Conservation (phyloP, 768 basidiomycete genomes). For the Crassisporium funariophilum region DNA sequence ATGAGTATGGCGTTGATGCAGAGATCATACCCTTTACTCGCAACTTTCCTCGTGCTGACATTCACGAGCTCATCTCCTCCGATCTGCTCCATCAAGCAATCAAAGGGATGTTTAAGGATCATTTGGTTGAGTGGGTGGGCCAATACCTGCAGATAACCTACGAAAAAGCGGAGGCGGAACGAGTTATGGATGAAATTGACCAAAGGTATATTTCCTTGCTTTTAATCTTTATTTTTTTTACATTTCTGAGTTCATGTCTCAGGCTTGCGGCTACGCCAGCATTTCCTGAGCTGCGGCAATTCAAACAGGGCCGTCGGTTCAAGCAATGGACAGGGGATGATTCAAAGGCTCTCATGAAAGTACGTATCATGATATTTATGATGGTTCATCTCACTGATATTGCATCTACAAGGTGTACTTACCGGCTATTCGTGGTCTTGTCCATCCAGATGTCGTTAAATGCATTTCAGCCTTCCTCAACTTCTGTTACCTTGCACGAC, state of each 20-base stretch:
- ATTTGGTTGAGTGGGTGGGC: constrained; percentile 37
- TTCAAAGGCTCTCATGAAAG: constrained; percentile 41
- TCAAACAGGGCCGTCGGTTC: constrained; percentile 30
- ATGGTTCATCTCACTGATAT: not conserved
- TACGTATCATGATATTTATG: constrained; percentile 3
- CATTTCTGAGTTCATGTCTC: too few relatives aligned
- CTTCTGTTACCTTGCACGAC: constrained; percentile 33
- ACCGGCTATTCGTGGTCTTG: constrained; percentile 17
- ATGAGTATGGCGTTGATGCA: constrained; percentile 31
- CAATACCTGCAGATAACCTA: constrained; percentile 28
- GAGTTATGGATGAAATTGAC: constrained; percentile 37
- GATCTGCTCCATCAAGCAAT: constrained; percentile 41
- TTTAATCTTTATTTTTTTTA: not conserved
- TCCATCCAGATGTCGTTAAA: constrained; percentile 18
- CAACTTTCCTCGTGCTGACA: constrained; percentile 34
- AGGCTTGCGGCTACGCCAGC: constrained; percentile 24
- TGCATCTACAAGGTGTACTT: constrained; percentile 20
- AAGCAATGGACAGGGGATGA: constrained; percentile 41
- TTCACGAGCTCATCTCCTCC: constrained; percentile 31
- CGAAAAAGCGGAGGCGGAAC: constrained; percentile 16
- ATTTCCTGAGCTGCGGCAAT: constrained; percentile 23
- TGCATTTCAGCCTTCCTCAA: constrained; percentile 32
- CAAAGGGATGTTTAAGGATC: constrained; percentile 45
- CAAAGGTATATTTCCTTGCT: constrained; percentile 20
- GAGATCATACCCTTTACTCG: constrained; percentile 33